Evolutionary conservation across 2,329 filamentous ascomycete species (phyloP), one percentile per base, ranked within the genome.

Genomic region (Tolypocladium tundrense): DNA sequence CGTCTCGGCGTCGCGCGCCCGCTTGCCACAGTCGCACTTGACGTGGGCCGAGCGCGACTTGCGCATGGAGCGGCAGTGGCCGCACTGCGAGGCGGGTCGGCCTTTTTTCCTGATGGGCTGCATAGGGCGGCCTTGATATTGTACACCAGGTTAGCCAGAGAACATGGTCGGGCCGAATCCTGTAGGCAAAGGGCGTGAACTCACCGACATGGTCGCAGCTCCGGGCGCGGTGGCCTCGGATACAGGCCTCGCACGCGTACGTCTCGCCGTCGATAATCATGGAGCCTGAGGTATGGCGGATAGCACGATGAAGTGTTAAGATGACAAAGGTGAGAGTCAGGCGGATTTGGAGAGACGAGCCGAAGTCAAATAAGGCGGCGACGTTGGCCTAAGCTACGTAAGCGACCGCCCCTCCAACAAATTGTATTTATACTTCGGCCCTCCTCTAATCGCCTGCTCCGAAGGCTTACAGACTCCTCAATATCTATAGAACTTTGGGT

Each of bases 61-160:
- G 55, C 55, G 55, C 48, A 57, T 51, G 40, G 55, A 43, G 21
- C 55, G 55, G 31, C 55, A 57, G 55, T 57, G 55, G 33, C 33
- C 37, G 55, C 55, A 57, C 37, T 57, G 55, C 13, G 55, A 57
- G 19, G 52, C 55, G 16, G 55, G 55, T 10, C 55, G n/a, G 27
- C 55, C 55, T 16, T 57, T 57, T n/a, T 53, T 57, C 39, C 35
- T 51, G 13, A 57, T 37, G 11, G 31, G 48, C 37, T 53, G 55
- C 45, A 57, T 39, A 16, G 48, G 45, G 16, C 55, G 55, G n/a
- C 41, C 55, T 57, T 21, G 39, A 35, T 35, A 4, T 9, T 13
- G 16, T 10, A 6, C 11, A 11, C 4, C 16, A n/a, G 24, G 24
- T 55, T 8, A 55, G 54, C 54, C 5, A 7, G 39, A 35, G 45